These are phyloP conservation scores for Fusarium bactridioides DNA, from an alignment of 2,329 filamentous ascomycete genomes.

Conservation along the genomic window DNA sequence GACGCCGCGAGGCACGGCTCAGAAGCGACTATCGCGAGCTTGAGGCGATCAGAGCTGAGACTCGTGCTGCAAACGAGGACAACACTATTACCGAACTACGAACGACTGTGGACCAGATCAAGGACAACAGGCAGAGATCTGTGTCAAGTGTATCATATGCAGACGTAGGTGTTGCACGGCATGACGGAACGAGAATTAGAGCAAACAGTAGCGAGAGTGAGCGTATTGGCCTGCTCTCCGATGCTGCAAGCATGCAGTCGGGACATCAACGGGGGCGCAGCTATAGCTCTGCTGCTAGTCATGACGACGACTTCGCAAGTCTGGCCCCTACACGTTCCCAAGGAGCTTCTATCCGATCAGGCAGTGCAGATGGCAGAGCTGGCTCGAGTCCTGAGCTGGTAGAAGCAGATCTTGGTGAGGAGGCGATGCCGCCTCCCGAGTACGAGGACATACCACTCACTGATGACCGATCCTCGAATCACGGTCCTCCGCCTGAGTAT, in stretches of 20 bases:
- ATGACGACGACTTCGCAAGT: slow-evolving; percentile 57
- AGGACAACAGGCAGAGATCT: slow-evolving; percentile 68
- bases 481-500: slow-evolving; percentile 62
- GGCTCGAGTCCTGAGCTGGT: slow-evolving; percentile 62
- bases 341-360: slow-evolving; percentile 54
- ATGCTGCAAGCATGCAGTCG: slow-evolving; percentile 70
- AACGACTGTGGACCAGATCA: slow-evolving; percentile 62
- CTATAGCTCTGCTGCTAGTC: slow-evolving; percentile 64
- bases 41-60: slow-evolving; percentile 68
- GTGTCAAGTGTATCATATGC: slow-evolving; percentile 81
- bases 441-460: slow-evolving; percentile 61
- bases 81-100: slow-evolving; percentile 66
- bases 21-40: slow-evolving; percentile 75
- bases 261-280: slow-evolving; percentile 46
- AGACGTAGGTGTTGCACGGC: slow-evolving; percentile 76
- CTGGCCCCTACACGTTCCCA: slow-evolving; percentile 49
- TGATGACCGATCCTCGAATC: slow-evolving; percentile 52
- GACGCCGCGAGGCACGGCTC: slow-evolving; percentile 74
- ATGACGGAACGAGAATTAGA: slow-evolving; percentile 78
- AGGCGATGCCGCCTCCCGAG: slow-evolving; percentile 60
- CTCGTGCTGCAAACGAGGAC: slow-evolving; percentile 55
- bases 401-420: slow-evolving; percentile 59
- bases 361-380: slow-evolving; percentile 49
- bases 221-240: slow-evolving; percentile 73
- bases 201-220: slow-evolving; percentile 79